Base-by-base conservation (phyloP, 73 alveolate species). In the Paramecium tetraurelia region DNA sequence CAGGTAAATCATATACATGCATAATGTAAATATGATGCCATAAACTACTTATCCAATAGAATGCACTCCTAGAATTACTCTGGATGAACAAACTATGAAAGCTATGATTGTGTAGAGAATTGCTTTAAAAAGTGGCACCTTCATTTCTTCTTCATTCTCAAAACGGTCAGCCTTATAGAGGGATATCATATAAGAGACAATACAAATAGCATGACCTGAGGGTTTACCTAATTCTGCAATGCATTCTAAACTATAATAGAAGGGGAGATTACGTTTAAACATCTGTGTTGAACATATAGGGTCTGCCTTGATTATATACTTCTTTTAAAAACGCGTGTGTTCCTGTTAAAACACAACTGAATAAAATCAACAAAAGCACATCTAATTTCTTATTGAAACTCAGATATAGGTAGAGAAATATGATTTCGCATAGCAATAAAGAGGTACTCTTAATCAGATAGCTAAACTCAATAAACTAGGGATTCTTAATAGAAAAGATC, bases 201-300 rank as follows among this genome's bases (percentile, higher is more conserved):
- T 63, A 33, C 84, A 63, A 27, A 63, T 63, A 27, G 87, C 59
- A 36, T 75, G 87, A 75, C 87, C 87, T 29, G 87, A 75, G 10
- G 87, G 87, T 75, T 75, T 75, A 1, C 87, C 87, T 16, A 38
- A 75, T 41, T 75, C 87, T 12, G 87, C 33, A 18, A 35, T 75
- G 22, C 87, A 75, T 38, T 75, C 87, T 38, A 75, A 75, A 38
- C 87, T 75, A 75, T 31, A 4, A 5, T 38, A 75, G 40, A 8
- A 75, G 18, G 8, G 3, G 6, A 12, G 31, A 35, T 4, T 75
- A 75, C 87, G 68, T 41, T 75, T 33, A 6, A 35, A 75, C 12
- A 9, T 75, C 68, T 4, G 87, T n/a, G 10, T 75, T 35, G 9
- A 75, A 22, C 87, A 35, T 38, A 18, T 75, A 75, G 16, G 87